A percentile compares a stretch with the other conserved stretches of the same genome.
These are phyloP conservation scores for Diaporthe citrichinensis DNA, from an alignment of 2,329 filamentous ascomycete genomes.

Conservation along the genomic window DNA sequence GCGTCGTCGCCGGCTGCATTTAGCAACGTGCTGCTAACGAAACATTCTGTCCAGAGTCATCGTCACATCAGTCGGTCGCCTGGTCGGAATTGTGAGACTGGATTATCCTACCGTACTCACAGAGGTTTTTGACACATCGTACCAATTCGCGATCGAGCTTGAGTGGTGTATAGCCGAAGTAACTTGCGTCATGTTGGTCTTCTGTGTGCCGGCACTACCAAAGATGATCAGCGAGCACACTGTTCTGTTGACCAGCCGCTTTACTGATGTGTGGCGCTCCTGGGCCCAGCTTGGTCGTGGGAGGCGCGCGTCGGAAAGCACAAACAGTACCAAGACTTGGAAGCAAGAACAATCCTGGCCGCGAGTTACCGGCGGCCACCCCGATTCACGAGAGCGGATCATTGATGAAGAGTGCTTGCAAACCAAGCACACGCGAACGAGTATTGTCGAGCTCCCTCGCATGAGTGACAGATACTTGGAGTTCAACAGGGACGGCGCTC, in stretches of 20 bases:
- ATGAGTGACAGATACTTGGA: no score
- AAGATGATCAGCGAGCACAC: not conserved
- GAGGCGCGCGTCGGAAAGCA: not conserved
- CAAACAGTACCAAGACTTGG: not conserved
- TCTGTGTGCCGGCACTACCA: not conserved
- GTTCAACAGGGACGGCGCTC: no score
- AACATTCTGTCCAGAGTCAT: not conserved
- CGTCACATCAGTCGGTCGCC: not conserved
- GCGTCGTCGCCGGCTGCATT: no score
- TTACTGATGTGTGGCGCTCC: not conserved
- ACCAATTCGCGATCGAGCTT: not conserved
- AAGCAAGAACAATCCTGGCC: not conserved
- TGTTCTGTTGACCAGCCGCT: not conserved
- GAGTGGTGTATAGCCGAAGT: not conserved
- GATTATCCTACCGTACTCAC: not conserved
- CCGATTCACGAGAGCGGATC: not conserved
- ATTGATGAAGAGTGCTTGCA: not conserved
- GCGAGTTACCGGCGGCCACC: no score
- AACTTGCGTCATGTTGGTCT: not conserved
- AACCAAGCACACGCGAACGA: not conserved
- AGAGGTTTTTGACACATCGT: not conserved
- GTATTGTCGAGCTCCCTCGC: no score
- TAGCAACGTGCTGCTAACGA: no score
- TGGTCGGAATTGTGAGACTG: not conserved
- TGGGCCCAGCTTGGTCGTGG: not conserved